phyloP scores from a whole-genome alignment of 1,284 basidiomycete species.

The Pseudozyma tsukubaensis region DNA sequence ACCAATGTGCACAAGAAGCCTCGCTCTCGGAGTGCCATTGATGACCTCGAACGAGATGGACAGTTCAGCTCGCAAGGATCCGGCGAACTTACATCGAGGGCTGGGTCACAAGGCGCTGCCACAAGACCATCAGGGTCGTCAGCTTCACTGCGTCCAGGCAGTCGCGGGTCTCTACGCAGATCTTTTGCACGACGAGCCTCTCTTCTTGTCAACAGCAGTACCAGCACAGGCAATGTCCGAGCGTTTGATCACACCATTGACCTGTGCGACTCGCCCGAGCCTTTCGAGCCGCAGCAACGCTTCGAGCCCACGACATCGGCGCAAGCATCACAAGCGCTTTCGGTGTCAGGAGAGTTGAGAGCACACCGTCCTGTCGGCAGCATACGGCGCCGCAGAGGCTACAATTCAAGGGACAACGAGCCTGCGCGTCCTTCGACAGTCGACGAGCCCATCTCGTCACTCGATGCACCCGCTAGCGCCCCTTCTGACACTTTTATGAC shows the following conservation, averaged over 20 bases:
- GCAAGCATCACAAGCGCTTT: conserved; percentile 4
- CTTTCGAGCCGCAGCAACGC: neutral
- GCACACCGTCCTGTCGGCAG: conserved; percentile 13
- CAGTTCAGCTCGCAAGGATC: neutral
- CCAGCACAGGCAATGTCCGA: conserved; percentile 18
- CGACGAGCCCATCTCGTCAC: neutral
- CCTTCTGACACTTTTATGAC: conserved; percentile 27
- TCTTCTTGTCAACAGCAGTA: conserved; percentile 40
- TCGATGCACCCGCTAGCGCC: conserved; percentile 4
- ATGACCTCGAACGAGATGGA: neutral
- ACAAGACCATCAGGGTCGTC: neutral
- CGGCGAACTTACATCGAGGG: neutral
- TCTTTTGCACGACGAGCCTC: conserved; percentile 19
- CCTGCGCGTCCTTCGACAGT: conserved; percentile 6
- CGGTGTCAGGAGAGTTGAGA: conserved; percentile 9
- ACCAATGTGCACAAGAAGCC: conserved; percentile 24
- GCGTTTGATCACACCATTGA: neutral
- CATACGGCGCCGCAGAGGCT: conserved; percentile 30
- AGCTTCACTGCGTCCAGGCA: neutral
- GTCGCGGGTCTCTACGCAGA: neutral
- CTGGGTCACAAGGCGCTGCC: neutral
- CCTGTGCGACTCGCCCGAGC: conserved; percentile 19
- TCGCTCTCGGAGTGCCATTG: conserved; percentile 9
- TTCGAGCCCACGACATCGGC: neutral
- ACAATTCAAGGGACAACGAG: conserved; percentile 21